Evolutionary conservation across 805 yeast genomes (phyloP).

Genomic region (Yarrowia sp.): DNA sequence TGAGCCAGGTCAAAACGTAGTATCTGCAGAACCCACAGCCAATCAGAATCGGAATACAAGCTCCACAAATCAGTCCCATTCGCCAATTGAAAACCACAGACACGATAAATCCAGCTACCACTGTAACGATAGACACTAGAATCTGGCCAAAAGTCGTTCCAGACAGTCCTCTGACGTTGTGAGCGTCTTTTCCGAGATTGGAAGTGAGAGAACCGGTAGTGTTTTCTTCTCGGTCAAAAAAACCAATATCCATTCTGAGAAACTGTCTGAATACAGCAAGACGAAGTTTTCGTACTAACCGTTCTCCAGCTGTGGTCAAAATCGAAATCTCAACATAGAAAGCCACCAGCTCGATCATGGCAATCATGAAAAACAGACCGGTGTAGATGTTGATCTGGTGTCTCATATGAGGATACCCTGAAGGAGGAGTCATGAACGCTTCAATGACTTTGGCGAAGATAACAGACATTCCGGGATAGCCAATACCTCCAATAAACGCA

Average conservation of each 20-base stretch:
- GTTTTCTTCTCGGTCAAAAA: conserved; percentile 41
- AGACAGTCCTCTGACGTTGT: conserved; percentile 42
- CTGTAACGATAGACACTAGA: conserved; percentile 40
- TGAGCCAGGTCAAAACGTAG: conserved; percentile 37
- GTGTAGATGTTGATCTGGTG: conserved; percentile 38
- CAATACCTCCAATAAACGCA: conserved; percentile 40
- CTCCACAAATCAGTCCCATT: conserved; percentile 43
- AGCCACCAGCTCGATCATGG: conserved; percentile 35
- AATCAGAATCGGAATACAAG: conserved; percentile 42
- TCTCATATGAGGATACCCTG: conserved; percentile 39
- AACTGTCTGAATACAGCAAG: conserved; percentile 38
- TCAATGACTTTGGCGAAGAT: conserved; percentile 41
- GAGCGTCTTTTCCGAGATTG: conserved; percentile 43
- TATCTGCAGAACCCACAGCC: conserved; percentile 44
- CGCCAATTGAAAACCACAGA: conserved; percentile 44
- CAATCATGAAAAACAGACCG: conserved; percentile 41
- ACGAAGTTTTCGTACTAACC: conserved; percentile 40
- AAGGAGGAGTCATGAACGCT: conserved; percentile 39
- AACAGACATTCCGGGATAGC: conserved; percentile 42
- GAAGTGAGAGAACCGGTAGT: conserved; percentile 43
- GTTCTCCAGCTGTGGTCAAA: conserved; percentile 36
- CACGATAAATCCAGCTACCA: conserved; percentile 42
- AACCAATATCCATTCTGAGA: conserved; percentile 42
- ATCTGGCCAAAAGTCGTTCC: conserved; percentile 45
- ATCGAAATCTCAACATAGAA: conserved; percentile 33